phyloP scores from a whole-genome alignment of 169 alveolate species.

The Cryptosporidium canis region DNA sequence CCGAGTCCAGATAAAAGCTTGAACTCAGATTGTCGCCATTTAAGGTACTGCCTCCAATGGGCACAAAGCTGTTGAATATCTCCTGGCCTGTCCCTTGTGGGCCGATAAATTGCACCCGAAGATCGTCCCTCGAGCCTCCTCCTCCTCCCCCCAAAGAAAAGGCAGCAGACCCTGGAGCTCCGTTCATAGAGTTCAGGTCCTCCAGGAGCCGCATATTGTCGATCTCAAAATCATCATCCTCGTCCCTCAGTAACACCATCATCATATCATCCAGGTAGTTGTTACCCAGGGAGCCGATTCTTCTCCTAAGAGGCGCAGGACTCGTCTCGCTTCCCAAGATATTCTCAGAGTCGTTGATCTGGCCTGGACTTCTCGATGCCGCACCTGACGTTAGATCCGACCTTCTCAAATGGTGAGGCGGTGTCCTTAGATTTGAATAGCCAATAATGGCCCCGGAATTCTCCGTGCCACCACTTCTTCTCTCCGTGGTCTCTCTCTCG shows the following conservation, averaged over 20 bases:
- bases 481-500: not conserved
- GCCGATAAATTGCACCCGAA: constrained; percentile 17
- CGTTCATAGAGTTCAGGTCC: constrained; percentile 13
- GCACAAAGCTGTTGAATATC: not conserved
- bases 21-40: not conserved
- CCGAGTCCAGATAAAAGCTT: constrained; percentile 46
- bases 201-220: constrained; percentile 58
- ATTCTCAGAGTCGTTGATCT: not conserved
- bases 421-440: constrained; percentile 4
- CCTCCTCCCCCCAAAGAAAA: not conserved
- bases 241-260: constrained; percentile 68
- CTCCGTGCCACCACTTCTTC: not conserved
- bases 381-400: not conserved
- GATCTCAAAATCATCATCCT: constrained; percentile 55
- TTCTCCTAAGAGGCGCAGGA: constrained; percentile 56
- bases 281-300: constrained; percentile 14
- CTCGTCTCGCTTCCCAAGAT: not conserved
- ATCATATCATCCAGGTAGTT: constrained; percentile 52
- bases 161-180: not conserved
- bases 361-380: not conserved
- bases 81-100: not conserved
- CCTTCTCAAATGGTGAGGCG: constrained; percentile 7
- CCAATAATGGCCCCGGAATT: not conserved
- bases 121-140: constrained; percentile 33
- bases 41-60: not conserved